Conservation (phyloP, 805 yeast species). For the Spathaspora arborariae region DNA sequence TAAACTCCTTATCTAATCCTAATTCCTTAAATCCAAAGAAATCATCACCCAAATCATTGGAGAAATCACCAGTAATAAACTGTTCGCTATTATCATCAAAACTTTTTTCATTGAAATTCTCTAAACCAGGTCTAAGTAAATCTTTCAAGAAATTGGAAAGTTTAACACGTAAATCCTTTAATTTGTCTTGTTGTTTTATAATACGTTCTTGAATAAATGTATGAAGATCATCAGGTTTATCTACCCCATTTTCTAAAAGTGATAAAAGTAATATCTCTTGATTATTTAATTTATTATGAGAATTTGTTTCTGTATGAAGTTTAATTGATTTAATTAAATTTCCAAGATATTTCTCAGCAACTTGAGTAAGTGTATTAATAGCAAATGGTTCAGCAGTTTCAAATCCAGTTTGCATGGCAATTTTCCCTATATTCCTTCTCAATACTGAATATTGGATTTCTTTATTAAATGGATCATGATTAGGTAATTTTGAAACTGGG, state of each 20-base stretch:
- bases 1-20: conserved; percentile 90
- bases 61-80: conserved; percentile 90
- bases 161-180: conserved; percentile 64
- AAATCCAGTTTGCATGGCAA: conserved; percentile 90
- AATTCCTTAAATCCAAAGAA: conserved; percentile 95
- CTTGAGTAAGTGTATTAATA: conserved; percentile 70
- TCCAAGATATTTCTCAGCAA: conserved; percentile 76
- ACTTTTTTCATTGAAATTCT: conserved; percentile 69
- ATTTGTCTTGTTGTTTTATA: conserved; percentile 61
- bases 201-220: conserved; percentile 71
- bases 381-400: conserved; percentile 80
- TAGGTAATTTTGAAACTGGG: conserved; percentile 67
- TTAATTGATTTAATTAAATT: conserved; percentile 71
- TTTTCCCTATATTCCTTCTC: conserved; percentile 66
- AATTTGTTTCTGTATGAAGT: conserved; percentile 62
- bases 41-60: conserved; percentile 92
- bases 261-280: conserved; percentile 55
- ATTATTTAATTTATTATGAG: conserved; percentile 37
- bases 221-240: conserved; percentile 71
- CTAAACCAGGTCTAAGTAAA: conserved; percentile 73
- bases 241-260: conserved; percentile 81
- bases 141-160: conserved; percentile 73
- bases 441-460: conserved; percentile 63
- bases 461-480: conserved; percentile 59
- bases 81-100: conserved; percentile 92